phyloP scores from a whole-genome alignment of 2,329 filamentous ascomycete genomes.

The Sporothrix curviconia region DNA sequence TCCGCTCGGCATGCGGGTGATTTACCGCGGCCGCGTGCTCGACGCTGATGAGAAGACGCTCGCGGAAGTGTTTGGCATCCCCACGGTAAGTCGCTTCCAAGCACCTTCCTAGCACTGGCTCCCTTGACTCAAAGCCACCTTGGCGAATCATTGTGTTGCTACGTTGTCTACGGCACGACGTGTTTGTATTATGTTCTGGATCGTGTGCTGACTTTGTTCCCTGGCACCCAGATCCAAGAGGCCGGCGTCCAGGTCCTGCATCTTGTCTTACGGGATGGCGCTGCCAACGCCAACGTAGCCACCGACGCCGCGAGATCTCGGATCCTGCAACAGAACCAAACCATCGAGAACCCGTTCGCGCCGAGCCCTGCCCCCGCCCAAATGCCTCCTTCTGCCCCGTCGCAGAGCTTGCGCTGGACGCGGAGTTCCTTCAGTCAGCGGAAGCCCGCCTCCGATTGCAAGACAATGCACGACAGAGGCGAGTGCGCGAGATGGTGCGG shows the following conservation, averaged over 20 bases:
- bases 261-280: slow-evolving; percentile 9
- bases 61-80: slow-evolving; percentile 13
- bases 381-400: not conserved
- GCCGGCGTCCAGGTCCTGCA: slow-evolving; percentile 3
- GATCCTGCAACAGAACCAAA: too few species aligned
- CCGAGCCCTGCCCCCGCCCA: not conserved
- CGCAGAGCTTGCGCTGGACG: too few species aligned
- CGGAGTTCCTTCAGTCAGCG: too few species aligned
- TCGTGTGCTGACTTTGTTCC: not conserved
- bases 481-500: too few species aligned
- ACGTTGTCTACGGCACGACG: too few species aligned
- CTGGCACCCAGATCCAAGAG: slow-evolving; percentile 1
- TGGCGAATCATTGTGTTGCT: too few species aligned
- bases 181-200: too few species aligned
- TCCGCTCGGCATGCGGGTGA: slow-evolving; percentile 14
- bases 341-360: not conserved
- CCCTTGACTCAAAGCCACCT: too few species aligned
- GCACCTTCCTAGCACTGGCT: too few species aligned
- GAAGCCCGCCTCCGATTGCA: too few species aligned
- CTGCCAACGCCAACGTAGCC: not conserved
- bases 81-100: slow-evolving; percentile 13
- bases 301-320: too few species aligned
- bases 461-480: too few species aligned
- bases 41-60: slow-evolving; percentile 13
- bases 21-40: slow-evolving; percentile 19